Conservation (phyloP, 2,329 filamentous ascomycete genomes). For the Fusarium chuoi region DNA sequence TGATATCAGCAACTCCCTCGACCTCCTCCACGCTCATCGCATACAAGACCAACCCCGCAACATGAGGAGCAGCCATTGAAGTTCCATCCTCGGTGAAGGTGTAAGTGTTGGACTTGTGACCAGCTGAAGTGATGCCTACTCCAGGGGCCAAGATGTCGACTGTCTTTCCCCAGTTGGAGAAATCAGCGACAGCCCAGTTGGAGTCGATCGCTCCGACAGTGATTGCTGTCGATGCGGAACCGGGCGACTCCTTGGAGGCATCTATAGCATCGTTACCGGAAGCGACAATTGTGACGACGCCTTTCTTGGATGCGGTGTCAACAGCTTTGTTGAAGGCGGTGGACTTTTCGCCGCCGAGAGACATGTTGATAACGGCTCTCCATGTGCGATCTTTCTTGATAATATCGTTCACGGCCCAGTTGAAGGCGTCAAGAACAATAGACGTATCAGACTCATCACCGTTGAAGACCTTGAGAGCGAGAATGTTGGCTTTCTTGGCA, state of each 20-base stretch:
- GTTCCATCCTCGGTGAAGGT: constrained; percentile 55
- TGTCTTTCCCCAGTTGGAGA: constrained; percentile 58
- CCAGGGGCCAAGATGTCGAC: constrained; percentile 61
- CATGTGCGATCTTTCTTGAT: constrained; percentile 38
- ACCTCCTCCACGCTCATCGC: constrained; percentile 9
- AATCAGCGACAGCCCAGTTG: constrained; percentile 48
- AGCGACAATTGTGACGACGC: constrained; percentile 53
- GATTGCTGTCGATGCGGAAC: constrained; percentile 38
- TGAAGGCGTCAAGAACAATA: constrained; percentile 46
- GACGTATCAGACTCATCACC: constrained; percentile 29
- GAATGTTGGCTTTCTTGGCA: constrained; percentile 54
- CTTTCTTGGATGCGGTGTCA: constrained; percentile 34
- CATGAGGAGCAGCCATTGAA: constrained; percentile 63
- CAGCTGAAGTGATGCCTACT: constrained; percentile 52
- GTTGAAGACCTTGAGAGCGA: constrained; percentile 56
- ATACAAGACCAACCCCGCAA: constrained; percentile 63
- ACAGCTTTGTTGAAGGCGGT: constrained; percentile 28
- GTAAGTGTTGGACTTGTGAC: constrained; percentile 47
- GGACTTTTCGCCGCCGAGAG: constrained; percentile 46
- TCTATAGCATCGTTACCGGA: constrained; percentile 38
- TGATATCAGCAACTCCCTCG: constrained; percentile 5
- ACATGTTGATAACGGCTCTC: constrained; percentile 58
- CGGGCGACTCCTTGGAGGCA: constrained; percentile 33
- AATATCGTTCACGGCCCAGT: constrained; percentile 52
- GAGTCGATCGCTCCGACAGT: constrained; percentile 47